Evolutionary conservation across 257 asterid species (phyloP), one percentile per base, ranked within the genome.

Genomic region (Anisodus acutangulus): DNA sequence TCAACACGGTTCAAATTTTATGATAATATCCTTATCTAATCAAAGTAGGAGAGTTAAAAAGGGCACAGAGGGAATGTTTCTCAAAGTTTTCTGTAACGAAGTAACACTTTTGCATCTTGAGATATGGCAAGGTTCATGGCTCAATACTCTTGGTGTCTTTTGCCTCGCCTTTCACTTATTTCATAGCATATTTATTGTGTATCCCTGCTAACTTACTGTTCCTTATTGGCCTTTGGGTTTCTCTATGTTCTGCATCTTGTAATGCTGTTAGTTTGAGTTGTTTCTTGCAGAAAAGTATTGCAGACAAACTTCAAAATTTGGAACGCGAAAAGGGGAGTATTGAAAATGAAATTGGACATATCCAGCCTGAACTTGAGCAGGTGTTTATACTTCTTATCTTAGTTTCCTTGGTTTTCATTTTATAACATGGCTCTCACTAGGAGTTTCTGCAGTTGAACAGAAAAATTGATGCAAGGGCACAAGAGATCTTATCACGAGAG

Each of bases 281-380:
- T 76, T 86, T 78, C 79, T 70, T 89, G 87, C 98, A 97, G 99
- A 93, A 88, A 90, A 95, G 98, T 88, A 94, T 93, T 10, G 95
- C 91, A 84, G 99, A 95, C 83, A 97, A 97, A 83, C 97, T 97
- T 87, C 86, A 87, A 82, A 93, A 92, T 80, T 86, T 94, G 87
- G 93, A 93, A 83, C 92, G 86, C 79, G 99, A 97, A 90, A 92
- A 93, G 90, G 90, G 87, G 82, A 93, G 85, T 86, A 93, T 97
- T 86, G 94, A 82, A 84, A 90, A 89, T 83, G 98, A 94, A 89
- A 92, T 97, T 81, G 89, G 58, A 85, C 98, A 93, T 78, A 83
- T 95, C 79, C 88, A 64, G 85, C 99, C 98, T 89, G 98, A 97
- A 85, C 88, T 90, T 87, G 88, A 87, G 83, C 90, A 94, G 98